Evolutionary conservation across 2,329 filamentous ascomycete species (phyloP).

Genomic region (Didymellaceae sp.): DNA sequence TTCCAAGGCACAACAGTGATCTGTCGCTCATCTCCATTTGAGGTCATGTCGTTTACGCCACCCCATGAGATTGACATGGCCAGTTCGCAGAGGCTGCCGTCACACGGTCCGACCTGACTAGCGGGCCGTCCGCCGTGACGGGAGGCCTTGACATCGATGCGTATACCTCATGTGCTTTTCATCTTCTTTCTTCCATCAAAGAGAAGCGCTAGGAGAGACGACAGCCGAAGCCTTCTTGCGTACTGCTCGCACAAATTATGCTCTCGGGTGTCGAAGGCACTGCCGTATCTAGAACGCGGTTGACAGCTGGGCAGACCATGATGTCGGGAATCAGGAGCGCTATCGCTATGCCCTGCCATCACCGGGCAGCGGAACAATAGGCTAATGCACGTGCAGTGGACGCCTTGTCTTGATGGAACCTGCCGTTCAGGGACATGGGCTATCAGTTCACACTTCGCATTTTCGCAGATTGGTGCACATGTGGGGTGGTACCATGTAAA

Average conservation of each 20-base stretch:
- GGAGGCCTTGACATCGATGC: background rate
- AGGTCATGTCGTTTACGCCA: constrained; percentile 1
- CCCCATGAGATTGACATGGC: constrained; percentile 6
- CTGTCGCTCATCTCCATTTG: constrained; percentile 11
- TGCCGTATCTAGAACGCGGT: constrained; percentile 9
- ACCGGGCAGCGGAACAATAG: constrained; percentile 17
- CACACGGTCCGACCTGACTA: constrained; percentile 28
- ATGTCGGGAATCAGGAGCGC: constrained; percentile 17
- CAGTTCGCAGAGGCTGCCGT: constrained; percentile 22
- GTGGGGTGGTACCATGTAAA: constrained; percentile 9
- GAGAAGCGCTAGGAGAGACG: background rate
- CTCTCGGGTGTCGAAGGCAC: constrained; percentile 1
- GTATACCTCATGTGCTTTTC: background rate
- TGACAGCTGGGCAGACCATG: constrained; percentile 16
- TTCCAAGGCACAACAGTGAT: constrained; percentile 4
- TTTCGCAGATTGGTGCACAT: constrained; percentile 11
- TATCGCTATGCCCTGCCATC: constrained; percentile 8
- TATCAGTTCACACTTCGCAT: background rate
- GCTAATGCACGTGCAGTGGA: constrained; percentile 20
- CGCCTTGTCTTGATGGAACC: constrained; percentile 19
- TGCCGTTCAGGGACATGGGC: constrained; percentile 19
- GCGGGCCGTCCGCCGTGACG: constrained; percentile 28
- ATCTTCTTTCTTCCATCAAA: background rate
- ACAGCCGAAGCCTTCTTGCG: background rate
- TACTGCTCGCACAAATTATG: background rate